Base-by-base conservation (phyloP, 2,329 filamentous ascomycete genomes). In the Monilinia laxa region DNA sequence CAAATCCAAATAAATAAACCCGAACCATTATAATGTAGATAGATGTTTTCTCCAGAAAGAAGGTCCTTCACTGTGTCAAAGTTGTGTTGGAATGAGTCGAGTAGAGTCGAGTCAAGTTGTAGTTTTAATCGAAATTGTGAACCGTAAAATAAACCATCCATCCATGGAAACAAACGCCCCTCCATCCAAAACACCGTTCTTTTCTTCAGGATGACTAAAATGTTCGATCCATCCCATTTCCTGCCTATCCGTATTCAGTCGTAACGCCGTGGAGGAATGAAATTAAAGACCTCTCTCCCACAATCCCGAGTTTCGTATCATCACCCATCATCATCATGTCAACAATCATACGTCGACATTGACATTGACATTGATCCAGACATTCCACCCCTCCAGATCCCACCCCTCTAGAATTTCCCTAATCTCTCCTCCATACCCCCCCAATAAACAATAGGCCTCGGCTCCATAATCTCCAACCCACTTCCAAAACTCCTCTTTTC, bases 371-470 rank as follows among this genome's bases (percentile, higher is more conserved):
- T 35, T 5, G 31, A 35, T 9, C 31, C 31, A 6, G 18, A 14
- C 51, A 45, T 63, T 35, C 60, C 23, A n/a, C 6, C 18, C 16
- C 18, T 16, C 25, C 2, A 60, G 38, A 40, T 12, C 6, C 47
- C 47, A 47, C 28, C 11, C 7, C 7, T 7, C 31, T 60, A 65
- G 45, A 52, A 40, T 28, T 31, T n/a, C 25, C 54, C 62, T n/a
- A 58, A 49, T 57, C 62, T 28, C 59, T 62, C 86, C 77, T 88
- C 86, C 58, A 88, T 76, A 51, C 86, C 84, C 70, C 83, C 84
- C 82, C 85, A 88, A 77, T 87, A 87, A 64, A 87, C 84, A 47
- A 87, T 80, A 14, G 86, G 86, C 54, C 86, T 78, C 2, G 86
- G 86, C 77, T 89, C 86, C 35, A 89, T 80, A 23, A 89, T 79